Evolutionary conservation across 805 yeast genomes (phyloP).

Genomic region (Cyberlindnera euphorbiae): DNA sequence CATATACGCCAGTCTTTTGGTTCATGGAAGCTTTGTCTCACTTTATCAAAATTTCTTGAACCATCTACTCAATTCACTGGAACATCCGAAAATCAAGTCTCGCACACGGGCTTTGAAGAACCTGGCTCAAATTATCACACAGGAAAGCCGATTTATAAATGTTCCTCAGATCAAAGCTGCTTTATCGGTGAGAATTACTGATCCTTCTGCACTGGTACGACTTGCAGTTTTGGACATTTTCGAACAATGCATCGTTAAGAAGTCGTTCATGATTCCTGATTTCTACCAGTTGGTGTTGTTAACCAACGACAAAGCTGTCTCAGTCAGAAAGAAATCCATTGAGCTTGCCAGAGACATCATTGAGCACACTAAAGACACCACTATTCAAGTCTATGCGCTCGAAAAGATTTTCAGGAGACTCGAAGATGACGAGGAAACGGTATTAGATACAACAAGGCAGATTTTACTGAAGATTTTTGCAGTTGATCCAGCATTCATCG

Average conservation of each 20-base stretch:
- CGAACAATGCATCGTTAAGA: constrained; percentile 39
- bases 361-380: constrained; percentile 25
- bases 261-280: constrained; percentile 41
- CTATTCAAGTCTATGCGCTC: constrained; percentile 38
- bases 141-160: constrained; percentile 47
- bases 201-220: constrained; percentile 65
- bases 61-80: constrained; percentile 43
- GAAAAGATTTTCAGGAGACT: constrained; percentile 49
- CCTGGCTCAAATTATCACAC: constrained; percentile 48
- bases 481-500: constrained; percentile 4
- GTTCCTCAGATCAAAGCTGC: constrained; percentile 47
- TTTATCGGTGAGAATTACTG: constrained; percentile 47
- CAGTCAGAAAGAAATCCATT: constrained; percentile 60
- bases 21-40: constrained; percentile 15
- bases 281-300: constrained; percentile 37
- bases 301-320: constrained; percentile 53
- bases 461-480: constrained; percentile 38
- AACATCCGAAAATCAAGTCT: constrained; percentile 45
- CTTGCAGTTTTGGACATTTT: constrained; percentile 73
- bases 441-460: constrained; percentile 38
- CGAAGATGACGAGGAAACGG: constrained; percentile 67
- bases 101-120: constrained; percentile 64
- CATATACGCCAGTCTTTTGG: constrained; percentile 4
- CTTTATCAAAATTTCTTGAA: constrained; percentile 50
- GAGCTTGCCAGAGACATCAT: constrained; percentile 48